Conservation (phyloP, 805 yeast species). For the Zygosaccharomyces pseudorouxii region DNA sequence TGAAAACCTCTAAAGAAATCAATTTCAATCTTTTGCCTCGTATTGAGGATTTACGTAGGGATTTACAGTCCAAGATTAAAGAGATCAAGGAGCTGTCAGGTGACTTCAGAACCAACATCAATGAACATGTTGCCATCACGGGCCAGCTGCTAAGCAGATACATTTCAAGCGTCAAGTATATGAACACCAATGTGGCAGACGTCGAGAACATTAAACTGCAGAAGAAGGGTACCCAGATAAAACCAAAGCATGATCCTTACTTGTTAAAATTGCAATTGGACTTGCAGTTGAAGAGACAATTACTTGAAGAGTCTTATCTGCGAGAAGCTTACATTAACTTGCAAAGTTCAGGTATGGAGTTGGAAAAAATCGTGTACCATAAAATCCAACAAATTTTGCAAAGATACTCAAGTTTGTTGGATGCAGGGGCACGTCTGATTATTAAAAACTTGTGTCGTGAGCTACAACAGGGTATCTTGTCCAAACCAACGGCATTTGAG, state of each 20-base stretch:
- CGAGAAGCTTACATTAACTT: conserved; percentile 62
- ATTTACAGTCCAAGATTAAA: conserved; percentile 68
- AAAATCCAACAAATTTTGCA: conserved; percentile 57
- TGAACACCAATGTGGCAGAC: conserved; percentile 36
- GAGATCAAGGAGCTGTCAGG: conserved; percentile 67
- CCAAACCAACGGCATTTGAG: conserved; percentile 56
- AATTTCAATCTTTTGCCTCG: conserved; percentile 52
- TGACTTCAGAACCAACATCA: conserved; percentile 59
- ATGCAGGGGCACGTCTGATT: conserved; percentile 49
- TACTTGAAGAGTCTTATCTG: conserved; percentile 56
- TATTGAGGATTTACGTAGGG: conserved; percentile 58
- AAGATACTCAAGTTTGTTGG: conserved; percentile 48
- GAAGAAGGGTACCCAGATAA: conserved; percentile 27
- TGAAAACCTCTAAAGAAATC: conserved; percentile 51
- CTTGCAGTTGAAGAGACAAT: conserved; percentile 59
- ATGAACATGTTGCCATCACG: conserved; percentile 57
- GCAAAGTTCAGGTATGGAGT: conserved; percentile 59
- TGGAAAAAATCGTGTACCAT: conserved; percentile 57
- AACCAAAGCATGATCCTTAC: conserved; percentile 55
- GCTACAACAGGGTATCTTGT: conserved; percentile 42
- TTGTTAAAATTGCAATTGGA: conserved; percentile 57
- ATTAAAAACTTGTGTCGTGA: conserved; percentile 48
- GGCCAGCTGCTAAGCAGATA: conserved; percentile 51
- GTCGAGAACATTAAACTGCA: conserved; percentile 21
- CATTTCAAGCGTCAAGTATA: conserved; percentile 41